These are phyloP conservation scores for Geotrichum siamense DNA, from an alignment of 1,139 yeast genomes.

Conservation along the genomic window DNA sequence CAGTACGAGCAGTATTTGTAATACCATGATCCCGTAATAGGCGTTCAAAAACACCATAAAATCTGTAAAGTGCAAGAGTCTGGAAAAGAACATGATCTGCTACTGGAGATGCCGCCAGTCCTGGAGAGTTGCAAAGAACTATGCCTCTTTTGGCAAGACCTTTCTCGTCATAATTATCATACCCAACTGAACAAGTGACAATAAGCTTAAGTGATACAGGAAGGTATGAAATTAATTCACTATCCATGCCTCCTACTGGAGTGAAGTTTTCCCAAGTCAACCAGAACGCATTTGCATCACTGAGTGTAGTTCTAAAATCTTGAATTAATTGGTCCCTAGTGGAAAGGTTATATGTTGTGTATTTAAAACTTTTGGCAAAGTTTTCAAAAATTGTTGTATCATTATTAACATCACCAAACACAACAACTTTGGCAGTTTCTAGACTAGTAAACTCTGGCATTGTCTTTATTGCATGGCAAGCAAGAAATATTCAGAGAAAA, in stretches of 20 bases:
- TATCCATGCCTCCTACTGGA: slow-evolving; percentile 25
- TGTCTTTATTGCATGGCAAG: too few relatives aligned
- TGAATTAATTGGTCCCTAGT: slow-evolving; percentile 20
- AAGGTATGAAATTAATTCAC: slow-evolving; percentile 42
- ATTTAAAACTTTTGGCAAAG: slow-evolving; percentile 9
- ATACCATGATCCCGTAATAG: slow-evolving; percentile 38
- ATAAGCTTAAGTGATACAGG: slow-evolving; percentile 52
- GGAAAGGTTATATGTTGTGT: slow-evolving; percentile 14
- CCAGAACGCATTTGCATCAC: slow-evolving; percentile 22
- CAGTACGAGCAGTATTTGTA: slow-evolving; percentile 40
- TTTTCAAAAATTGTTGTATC: slow-evolving; percentile 12
- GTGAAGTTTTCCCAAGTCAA: slow-evolving; percentile 24
- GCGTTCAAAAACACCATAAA: slow-evolving; percentile 46
- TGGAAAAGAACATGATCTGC: slow-evolving; percentile 65
- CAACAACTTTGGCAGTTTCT: slow-evolving; percentile 18
- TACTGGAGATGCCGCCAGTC: slow-evolving; percentile 58
- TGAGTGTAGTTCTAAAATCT: slow-evolving; percentile 20
- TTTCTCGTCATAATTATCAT: slow-evolving; percentile 50
- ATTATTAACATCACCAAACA: slow-evolving; percentile 17
- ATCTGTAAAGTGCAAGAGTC: slow-evolving; percentile 55
- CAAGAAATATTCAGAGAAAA: background rate
- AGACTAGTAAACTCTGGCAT: slow-evolving; percentile 11
- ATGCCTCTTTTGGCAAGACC: slow-evolving; percentile 42
- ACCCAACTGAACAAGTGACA: slow-evolving; percentile 65
- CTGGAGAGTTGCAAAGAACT: slow-evolving; percentile 49